Evolutionary conservation across 305 asterid genomes (phyloP), one percentile per base, ranked within the genome.

Genomic region (Withania somnifera): DNA sequence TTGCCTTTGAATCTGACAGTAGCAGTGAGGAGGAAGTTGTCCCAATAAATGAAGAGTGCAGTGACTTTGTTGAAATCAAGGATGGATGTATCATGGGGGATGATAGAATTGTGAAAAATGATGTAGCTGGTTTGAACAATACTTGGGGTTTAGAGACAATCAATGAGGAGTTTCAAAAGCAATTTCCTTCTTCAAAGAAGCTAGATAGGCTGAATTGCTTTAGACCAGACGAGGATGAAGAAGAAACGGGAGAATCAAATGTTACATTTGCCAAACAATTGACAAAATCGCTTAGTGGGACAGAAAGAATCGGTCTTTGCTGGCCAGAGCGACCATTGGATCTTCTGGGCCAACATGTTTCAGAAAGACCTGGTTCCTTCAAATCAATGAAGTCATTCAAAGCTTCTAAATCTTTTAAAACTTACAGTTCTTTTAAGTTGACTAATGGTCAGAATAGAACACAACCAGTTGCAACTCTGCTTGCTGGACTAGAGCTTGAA

Each of bases 291-390:
- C 84, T 93, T 19, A 90, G 96, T 85, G 95, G 94, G 75, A 91
- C 90, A 51, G 97, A 93, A 76, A 97, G 87, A 82, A 90, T 97
- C 78, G 98, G 97, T 67, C 88, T 93, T 84, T 88, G 98, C 92
- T 95, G 99, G 99, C 99, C 98, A 53, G 99, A 97, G 89, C 88
- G 89, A 56, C 94, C 93, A 14, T 90, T 93, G 78, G 86, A 91
- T 89, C 90, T 91, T 52, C 86, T 95, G 83, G 85, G 95, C 28
- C 93, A 83, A 84, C 89, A 67, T 66, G 89, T 84, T 86, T 79
- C 88, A 45, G 98, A 93, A 64, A 89, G 88, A 80, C 86, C 89
- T 83, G 90, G 79, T 83, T 87, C 98, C 76, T 86, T 90, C 38
- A 87, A 81, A 81, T 78, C 94, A 68, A 47, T 78, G 2, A 86